These are phyloP conservation scores for Graphilbum ipis-grandicollis DNA, from an alignment of 2,329 filamentous ascomycete species.

Conservation along the genomic window DNA sequence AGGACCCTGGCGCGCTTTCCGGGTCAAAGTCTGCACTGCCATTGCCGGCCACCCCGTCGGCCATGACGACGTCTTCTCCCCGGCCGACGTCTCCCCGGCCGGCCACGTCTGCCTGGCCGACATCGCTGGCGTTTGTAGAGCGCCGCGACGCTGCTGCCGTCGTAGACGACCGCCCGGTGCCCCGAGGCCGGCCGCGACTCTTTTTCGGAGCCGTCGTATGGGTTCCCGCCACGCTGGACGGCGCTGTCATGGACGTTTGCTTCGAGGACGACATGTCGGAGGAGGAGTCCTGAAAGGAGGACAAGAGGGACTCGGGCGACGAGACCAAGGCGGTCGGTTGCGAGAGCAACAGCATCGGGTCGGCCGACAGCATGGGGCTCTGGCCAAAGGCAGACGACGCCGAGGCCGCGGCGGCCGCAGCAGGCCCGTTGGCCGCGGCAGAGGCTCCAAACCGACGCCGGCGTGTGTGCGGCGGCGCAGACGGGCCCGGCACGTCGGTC, in stretches of 20 bases:
- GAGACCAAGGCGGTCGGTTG: constrained; percentile 5
- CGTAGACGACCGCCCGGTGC: not conserved
- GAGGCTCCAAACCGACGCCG: not conserved
- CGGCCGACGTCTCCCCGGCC: too few species aligned
- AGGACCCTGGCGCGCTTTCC: not conserved
- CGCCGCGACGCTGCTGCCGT: not conserved
- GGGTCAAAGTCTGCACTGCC: constrained; percentile 15
- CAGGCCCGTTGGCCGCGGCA: too few species aligned
- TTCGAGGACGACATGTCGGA: constrained; percentile 25
- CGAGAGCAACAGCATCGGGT: constrained; percentile 3
- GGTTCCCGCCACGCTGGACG: constrained; percentile 6
- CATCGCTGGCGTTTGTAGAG: not conserved
- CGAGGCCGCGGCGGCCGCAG: not conserved
- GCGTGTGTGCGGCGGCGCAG: not conserved
- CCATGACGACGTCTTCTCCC: constrained; percentile 24
- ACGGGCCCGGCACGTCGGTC: not conserved
- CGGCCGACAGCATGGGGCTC: constrained; percentile 5
- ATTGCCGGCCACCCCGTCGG: constrained; percentile 18
- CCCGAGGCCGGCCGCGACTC: constrained; percentile 13
- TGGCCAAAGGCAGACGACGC: constrained; percentile 1
- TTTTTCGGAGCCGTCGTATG: constrained; percentile 3
- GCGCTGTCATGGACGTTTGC: constrained; percentile 8
- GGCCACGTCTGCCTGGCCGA: too few species aligned
- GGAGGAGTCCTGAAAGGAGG: constrained; percentile 27
- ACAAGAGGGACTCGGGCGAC: constrained; percentile 11